Conservation (phyloP, 768 basidiomycete species). For the Psilocybe azurescens region DNA sequence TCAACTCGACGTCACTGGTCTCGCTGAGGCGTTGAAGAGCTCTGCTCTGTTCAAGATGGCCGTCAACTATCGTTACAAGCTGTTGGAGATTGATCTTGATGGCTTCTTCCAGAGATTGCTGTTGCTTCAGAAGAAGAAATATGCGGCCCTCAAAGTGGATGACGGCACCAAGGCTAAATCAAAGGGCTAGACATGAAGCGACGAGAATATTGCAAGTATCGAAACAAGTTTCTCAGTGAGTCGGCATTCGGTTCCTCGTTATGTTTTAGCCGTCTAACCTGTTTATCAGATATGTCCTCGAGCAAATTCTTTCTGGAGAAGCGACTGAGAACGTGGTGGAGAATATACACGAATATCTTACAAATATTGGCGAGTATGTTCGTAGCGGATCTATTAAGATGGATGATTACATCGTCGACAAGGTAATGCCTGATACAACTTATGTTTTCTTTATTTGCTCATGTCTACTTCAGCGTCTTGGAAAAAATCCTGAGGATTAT, state of each 20-base stretch:
- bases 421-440: slow-evolving; percentile 51
- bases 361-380: slow-evolving; percentile 74
- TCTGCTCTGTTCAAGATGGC: slow-evolving; percentile 93
- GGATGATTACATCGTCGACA: slow-evolving; percentile 94
- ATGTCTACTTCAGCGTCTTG: slow-evolving; percentile 68
- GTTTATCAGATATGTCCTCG: slow-evolving; percentile 77
- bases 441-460: background rate
- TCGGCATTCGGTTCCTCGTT: slow-evolving; percentile 13
- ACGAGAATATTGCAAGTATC: slow-evolving; percentile 93
- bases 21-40: slow-evolving; percentile 89
- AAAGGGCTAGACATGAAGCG: slow-evolving; percentile 99
- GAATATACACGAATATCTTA: slow-evolving; percentile 91
- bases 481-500: slow-evolving; percentile 97
- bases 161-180: slow-evolving; percentile 75
- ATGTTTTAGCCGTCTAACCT: background rate
- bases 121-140: slow-evolving; percentile 98
- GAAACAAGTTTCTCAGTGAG: slow-evolving; percentile 92
- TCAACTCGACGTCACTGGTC: slow-evolving; percentile 92
- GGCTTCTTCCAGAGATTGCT: slow-evolving; percentile 91
- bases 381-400: slow-evolving; percentile 76
- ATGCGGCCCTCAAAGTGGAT: slow-evolving; percentile 95
- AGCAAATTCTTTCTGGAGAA: slow-evolving; percentile 91
- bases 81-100: slow-evolving; percentile 97
- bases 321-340: slow-evolving; percentile 90
- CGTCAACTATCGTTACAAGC: slow-evolving; percentile 93